These are phyloP conservation scores for Kodamaea lidongshanica DNA, from an alignment of 805 yeast genomes.

Conservation along the genomic window DNA sequence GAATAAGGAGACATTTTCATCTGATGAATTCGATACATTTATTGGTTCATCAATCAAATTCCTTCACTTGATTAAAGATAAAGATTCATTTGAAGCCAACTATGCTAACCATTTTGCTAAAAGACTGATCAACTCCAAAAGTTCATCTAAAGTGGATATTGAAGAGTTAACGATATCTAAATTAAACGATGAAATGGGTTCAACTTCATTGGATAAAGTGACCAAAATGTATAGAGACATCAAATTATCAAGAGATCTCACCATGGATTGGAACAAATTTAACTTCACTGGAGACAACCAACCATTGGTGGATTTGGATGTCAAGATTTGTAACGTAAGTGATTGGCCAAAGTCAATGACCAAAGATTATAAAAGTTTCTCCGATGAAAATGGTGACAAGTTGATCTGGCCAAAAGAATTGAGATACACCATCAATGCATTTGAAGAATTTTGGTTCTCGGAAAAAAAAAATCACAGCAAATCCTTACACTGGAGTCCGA, in stretches of 20 bases:
- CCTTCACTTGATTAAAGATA: slow-evolving; percentile 67
- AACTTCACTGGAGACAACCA: slow-evolving; percentile 7
- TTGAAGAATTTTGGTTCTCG: slow-evolving; percentile 38
- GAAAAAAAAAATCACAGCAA: slow-evolving; percentile 37
- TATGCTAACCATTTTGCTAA: slow-evolving; percentile 85
- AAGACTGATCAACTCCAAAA: slow-evolving; percentile 46
- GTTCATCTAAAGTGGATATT: slow-evolving; percentile 39
- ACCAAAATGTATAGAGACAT: slow-evolving; percentile 87
- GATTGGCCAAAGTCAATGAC: slow-evolving; percentile 45
- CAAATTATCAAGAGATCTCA: slow-evolving; percentile 37
- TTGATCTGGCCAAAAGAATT: slow-evolving; percentile 38
- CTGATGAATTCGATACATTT: slow-evolving; percentile 27
- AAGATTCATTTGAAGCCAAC: slow-evolving; percentile 78
- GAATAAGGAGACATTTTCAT: slow-evolving; percentile 21
- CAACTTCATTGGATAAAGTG: slow-evolving; percentile 68
- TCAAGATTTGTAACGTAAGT: slow-evolving; percentile 38
- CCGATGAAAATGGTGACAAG: slow-evolving; percentile 15
- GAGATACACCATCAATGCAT: slow-evolving; percentile 29
- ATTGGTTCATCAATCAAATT: slow-evolving; percentile 54
- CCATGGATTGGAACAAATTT: slow-evolving; percentile 32
- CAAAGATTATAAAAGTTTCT: slow-evolving; percentile 32
- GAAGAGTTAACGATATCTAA: slow-evolving; percentile 65
- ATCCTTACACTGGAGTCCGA: slow-evolving; percentile 66
- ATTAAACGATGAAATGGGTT: slow-evolving; percentile 71
- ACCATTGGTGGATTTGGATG: slow-evolving; percentile 28